A percentile compares a stretch with the other conserved stretches of the same genome.
phyloP scores from a whole-genome alignment of 345 rosid genomes.

The Murraya koenigii region DNA sequence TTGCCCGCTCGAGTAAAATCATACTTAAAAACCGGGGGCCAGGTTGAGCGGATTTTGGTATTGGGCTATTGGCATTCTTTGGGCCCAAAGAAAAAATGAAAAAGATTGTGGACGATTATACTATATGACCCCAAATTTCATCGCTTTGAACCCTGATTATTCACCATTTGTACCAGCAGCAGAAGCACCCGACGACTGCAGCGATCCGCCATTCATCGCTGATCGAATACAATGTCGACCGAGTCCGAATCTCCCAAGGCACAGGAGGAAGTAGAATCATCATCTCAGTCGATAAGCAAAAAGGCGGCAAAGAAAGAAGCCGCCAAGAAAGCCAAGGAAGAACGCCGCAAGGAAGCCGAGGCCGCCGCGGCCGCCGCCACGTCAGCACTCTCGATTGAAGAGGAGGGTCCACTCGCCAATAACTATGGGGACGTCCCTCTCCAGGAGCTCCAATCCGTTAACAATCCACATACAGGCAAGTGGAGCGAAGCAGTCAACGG shows the following conservation, averaged over 20 bases:
- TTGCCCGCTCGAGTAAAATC: too few relatives aligned
- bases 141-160: neutral
- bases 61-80: neutral
- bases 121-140: too few relatives aligned
- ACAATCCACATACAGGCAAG: constrained; percentile 35
- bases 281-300: constrained; percentile 45
- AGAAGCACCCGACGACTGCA: too few relatives aligned
- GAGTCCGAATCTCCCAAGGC: neutral
- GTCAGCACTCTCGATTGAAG: constrained; percentile 27
- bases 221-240: neutral
- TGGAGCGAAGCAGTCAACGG: constrained; percentile 43
- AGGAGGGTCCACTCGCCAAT: constrained; percentile 39
- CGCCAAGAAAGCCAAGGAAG: constrained; percentile 68
- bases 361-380: constrained; percentile 36
- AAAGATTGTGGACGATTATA: too few relatives aligned
- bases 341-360: constrained; percentile 60
- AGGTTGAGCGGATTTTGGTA: too few relatives aligned
- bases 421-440: constrained; percentile 79
- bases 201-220: too few relatives aligned
- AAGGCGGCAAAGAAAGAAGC: constrained; percentile 90
- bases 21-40: too few relatives aligned
- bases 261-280: constrained; percentile 24
- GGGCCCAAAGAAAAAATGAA: neutral
- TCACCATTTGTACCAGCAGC: too few relatives aligned
- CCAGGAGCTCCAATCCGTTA: constrained; percentile 57